Evolutionary conservation across 768 basidiomycete species (phyloP).

Genomic region (Lentinula aciculospora): DNA sequence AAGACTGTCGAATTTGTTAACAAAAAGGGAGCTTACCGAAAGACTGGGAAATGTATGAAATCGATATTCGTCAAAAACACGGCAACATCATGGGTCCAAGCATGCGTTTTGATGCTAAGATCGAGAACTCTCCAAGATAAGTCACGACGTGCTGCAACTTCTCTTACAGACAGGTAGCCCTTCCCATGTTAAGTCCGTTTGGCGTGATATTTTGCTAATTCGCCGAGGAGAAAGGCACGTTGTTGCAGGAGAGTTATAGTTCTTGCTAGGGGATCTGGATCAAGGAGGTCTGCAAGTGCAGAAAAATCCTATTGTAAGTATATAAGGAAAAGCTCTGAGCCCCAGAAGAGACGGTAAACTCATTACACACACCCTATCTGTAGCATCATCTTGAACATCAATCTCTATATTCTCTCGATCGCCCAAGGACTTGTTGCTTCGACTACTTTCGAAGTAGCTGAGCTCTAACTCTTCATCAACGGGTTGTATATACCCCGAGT

Average conservation of each 20-base stretch:
- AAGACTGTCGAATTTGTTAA: no score
- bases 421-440: slow-evolving; percentile 5
- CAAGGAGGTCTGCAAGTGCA: background rate
- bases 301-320: background rate
- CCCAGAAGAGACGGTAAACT: no score
- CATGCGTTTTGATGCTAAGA: no score
- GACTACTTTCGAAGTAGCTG: slow-evolving; percentile 38
- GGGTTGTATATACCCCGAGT: slow-evolving; percentile 46
- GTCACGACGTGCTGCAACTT: no score
- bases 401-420: background rate
- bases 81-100: no score
- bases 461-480: slow-evolving; percentile 52
- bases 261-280: slow-evolving; percentile 25
- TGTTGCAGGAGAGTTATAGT: slow-evolving; percentile 52
- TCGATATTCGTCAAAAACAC: no score
- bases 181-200: no score
- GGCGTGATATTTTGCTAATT: slow-evolving; percentile 38
- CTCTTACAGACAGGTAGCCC: no score
- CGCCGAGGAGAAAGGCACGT: slow-evolving; percentile 48
- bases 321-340: background rate
- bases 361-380: no score
- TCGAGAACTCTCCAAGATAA: no score
- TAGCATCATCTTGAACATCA: background rate
- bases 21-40: no score
- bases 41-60: no score